These are phyloP conservation scores for Aschersonia sp. DNA, from an alignment of 2,329 filamentous ascomycete species.

Conservation along the genomic window DNA sequence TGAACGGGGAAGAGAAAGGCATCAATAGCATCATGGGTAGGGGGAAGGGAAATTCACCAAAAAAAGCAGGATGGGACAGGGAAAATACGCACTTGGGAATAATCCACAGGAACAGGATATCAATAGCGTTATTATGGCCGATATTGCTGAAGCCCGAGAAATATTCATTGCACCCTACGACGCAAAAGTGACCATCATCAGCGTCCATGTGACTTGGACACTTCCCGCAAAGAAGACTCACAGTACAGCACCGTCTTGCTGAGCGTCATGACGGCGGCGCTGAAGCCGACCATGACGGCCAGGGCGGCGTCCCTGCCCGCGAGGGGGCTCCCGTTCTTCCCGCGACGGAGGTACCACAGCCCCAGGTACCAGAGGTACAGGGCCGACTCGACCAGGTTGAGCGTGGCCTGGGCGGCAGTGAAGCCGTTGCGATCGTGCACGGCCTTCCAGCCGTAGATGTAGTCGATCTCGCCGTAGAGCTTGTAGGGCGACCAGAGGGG, in stretches of 20 bases:
- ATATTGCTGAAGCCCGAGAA: slow-evolving; percentile 42
- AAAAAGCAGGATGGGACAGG: not conserved
- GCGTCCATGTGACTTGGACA: not conserved
- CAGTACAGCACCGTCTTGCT: slow-evolving; percentile 50
- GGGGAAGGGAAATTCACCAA: not conserved
- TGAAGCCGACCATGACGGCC: slow-evolving; percentile 34
- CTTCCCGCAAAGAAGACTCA: slow-evolving; percentile 16
- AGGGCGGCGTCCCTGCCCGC: slow-evolving; percentile 26
- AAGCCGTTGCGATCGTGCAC: slow-evolving; percentile 58
- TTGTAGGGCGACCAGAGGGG: slow-evolving; percentile 66
- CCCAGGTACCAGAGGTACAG: slow-evolving; percentile 46
- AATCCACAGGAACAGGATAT: slow-evolving; percentile 39
- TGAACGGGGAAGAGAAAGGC: not conserved
- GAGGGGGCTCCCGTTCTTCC: slow-evolving; percentile 14
- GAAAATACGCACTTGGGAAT: slow-evolving; percentile 38
- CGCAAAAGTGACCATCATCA: not conserved
- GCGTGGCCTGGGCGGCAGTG: slow-evolving; percentile 54
- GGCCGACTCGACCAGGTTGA: slow-evolving; percentile 55
- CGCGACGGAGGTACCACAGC: slow-evolving; percentile 16
- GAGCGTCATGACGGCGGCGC: slow-evolving; percentile 43
- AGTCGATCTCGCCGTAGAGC: slow-evolving; percentile 66
- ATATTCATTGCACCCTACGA: slow-evolving; percentile 39
- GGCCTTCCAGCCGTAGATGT: slow-evolving; percentile 68
- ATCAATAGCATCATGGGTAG: not conserved
- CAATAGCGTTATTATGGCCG: slow-evolving; percentile 33